These are phyloP conservation scores for Penicillium palitans DNA, from an alignment of 2,329 filamentous ascomycete genomes.

Conservation along the genomic window DNA sequence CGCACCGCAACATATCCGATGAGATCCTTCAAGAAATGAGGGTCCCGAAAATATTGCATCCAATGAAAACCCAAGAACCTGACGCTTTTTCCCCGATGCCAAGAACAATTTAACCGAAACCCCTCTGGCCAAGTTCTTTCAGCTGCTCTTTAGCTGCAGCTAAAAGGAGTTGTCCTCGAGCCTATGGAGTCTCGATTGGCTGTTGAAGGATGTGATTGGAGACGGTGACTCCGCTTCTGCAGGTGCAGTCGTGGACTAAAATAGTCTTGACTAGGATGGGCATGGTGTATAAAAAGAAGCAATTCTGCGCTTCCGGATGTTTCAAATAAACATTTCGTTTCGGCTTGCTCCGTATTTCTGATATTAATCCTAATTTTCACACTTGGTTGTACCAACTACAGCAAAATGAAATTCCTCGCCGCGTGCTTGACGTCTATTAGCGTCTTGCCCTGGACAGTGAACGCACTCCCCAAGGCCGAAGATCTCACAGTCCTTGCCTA, in stretches of 20 bases:
- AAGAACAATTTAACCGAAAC: slow-evolving; percentile 1
- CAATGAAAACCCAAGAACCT: not conserved
- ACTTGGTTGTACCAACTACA: not conserved
- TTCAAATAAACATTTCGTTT: no score
- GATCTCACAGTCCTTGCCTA: slow-evolving; percentile 15
- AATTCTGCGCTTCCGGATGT: not conserved
- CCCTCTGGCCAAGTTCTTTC: not conserved
- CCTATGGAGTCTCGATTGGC: not conserved
- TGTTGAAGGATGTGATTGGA: slow-evolving; percentile 5
- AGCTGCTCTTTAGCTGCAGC: not conserved
- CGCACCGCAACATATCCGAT: not conserved
- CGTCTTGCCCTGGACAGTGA: not conserved
- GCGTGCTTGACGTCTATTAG: not conserved
- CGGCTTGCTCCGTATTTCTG: not conserved
- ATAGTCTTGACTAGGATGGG: not conserved
- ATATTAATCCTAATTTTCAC: not conserved
- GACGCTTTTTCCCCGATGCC: slow-evolving; percentile 3
- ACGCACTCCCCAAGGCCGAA: slow-evolving; percentile 6
- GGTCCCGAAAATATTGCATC: not conserved
- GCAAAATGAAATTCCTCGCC: slow-evolving; percentile 6
- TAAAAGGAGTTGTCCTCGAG: not conserved
- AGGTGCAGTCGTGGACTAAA: not conserved
- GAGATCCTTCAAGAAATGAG: not conserved
- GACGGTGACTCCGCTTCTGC: slow-evolving; percentile 1
- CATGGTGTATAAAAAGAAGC: slow-evolving; percentile 2